phyloP scores from a whole-genome alignment of 306 rosid genomes.

The Vigna hirtella region DNA sequence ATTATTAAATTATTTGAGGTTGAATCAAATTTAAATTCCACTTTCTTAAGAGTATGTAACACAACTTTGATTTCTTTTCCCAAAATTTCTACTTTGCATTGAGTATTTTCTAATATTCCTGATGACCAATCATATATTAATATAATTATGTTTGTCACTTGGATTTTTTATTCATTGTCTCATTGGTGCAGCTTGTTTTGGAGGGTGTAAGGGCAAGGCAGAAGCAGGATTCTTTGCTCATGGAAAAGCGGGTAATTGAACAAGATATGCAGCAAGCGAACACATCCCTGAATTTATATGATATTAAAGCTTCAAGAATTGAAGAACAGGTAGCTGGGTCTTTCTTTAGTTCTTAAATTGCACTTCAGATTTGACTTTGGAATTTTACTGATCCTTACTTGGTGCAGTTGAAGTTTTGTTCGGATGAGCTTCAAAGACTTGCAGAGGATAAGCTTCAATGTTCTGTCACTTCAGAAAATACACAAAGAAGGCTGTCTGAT shows the following conservation, averaged over 20 bases:
- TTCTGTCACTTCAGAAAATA: slow-evolving; percentile 61
- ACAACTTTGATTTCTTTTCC: background rate
- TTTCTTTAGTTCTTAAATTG: slow-evolving; percentile 34
- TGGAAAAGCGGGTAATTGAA: slow-evolving; percentile 69
- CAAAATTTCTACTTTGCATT: background rate
- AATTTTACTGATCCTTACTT: slow-evolving; percentile 38
- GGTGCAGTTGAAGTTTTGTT: slow-evolving; percentile 74
- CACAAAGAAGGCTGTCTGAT: slow-evolving; percentile 71
- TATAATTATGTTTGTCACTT: background rate
- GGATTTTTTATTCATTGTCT: slow-evolving; percentile 19
- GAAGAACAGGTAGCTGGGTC: slow-evolving; percentile 79
- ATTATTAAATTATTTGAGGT: no score
- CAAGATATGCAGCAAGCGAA: slow-evolving; percentile 75
- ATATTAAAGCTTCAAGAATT: slow-evolving; percentile 71
- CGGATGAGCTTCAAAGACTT: slow-evolving; percentile 73
- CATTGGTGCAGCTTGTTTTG: slow-evolving; percentile 78
- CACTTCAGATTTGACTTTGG: slow-evolving; percentile 27
- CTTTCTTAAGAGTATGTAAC: background rate
- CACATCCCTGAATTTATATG: slow-evolving; percentile 69
- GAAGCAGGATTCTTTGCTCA: slow-evolving; percentile 62
- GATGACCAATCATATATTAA: background rate
- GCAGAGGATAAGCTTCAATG: slow-evolving; percentile 64
- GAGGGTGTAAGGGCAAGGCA: slow-evolving; percentile 86
- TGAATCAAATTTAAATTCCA: no score
- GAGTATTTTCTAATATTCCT: slow-evolving; percentile 10